phyloP scores from a whole-genome alignment of 2,329 filamentous ascomycete species.

The Cordyceps tenuipes region DNA sequence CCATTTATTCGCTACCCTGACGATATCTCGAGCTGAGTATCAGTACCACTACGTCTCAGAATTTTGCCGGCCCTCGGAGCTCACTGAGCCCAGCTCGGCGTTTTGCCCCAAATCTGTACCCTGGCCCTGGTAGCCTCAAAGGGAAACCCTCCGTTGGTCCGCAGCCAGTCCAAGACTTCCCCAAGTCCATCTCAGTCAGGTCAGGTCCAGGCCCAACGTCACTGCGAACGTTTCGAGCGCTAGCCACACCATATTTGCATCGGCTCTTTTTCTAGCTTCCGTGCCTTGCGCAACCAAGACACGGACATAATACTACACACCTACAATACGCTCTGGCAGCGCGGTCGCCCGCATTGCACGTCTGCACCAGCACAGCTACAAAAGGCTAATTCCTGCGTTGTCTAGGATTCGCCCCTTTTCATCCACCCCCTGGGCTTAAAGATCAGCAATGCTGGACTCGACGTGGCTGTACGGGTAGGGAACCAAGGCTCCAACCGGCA shows the following conservation, averaged over 20 bases:
- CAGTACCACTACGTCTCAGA: not conserved
- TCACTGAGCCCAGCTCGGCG: not conserved
- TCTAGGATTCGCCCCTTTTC: too few relatives aligned
- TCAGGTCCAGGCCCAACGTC: not conserved
- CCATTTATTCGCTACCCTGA: not conserved
- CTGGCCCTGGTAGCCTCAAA: not conserved
- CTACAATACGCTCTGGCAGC: too few relatives aligned
- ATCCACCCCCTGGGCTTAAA: too few relatives aligned
- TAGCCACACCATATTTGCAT: not conserved
- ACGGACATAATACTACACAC: too few relatives aligned
- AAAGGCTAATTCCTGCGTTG: too few relatives aligned
- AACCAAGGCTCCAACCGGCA: too few relatives aligned
- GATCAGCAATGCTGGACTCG: too few relatives aligned
- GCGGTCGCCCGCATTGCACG: too few relatives aligned
- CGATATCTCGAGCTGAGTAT: not conserved
- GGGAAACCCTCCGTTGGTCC: slow-evolving; percentile 7
- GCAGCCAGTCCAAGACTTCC: not conserved
- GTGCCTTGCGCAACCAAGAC: not conserved
- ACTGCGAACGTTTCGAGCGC: not conserved
- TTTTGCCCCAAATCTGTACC: slow-evolving; percentile 1
- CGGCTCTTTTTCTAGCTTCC: not conserved
- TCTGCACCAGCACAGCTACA: too few relatives aligned
- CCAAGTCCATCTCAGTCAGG: not conserved
- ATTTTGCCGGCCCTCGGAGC: not conserved
- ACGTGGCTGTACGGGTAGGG: too few relatives aligned